Conservation (phyloP, 2,329 filamentous ascomycete genomes). For the Aspergillus niger region DNA sequence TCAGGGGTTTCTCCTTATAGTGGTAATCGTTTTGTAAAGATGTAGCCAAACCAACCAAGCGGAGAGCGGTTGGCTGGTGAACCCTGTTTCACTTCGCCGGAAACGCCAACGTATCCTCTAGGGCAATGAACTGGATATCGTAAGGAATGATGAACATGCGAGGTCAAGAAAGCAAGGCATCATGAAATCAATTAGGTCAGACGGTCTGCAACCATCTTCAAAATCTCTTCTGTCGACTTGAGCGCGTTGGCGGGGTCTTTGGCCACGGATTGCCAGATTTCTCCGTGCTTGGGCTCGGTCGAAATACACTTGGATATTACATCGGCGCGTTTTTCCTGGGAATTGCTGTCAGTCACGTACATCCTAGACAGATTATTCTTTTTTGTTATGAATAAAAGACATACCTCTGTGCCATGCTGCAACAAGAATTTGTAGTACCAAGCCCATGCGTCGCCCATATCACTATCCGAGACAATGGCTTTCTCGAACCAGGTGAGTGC, state of each 20-base stretch:
- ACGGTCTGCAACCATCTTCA: conserved; percentile 71
- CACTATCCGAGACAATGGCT: conserved; percentile 81
- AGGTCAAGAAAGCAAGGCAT: not conserved
- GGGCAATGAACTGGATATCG: not conserved
- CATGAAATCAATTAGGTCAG: conserved; percentile 15
- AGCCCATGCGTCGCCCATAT: conserved; percentile 91
- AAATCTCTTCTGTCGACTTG: conserved; percentile 74
- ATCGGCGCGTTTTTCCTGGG: conserved; percentile 78
- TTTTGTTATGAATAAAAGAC: conserved; percentile 22
- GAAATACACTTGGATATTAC: conserved; percentile 77
- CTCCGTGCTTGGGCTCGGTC: conserved; percentile 88
- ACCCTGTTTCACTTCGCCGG: not conserved
- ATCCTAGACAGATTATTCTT: conserved; percentile 3
- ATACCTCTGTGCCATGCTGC: conserved; percentile 82
- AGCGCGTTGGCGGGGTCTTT: conserved; percentile 83
- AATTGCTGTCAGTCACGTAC: conserved; percentile 4
- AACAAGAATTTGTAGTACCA: conserved; percentile 95
- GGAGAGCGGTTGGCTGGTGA: too few relatives aligned
- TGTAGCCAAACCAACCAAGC: too few relatives aligned
- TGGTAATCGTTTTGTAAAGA: too few relatives aligned
- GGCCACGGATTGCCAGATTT: conserved; percentile 81
- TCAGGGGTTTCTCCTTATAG: too few relatives aligned
- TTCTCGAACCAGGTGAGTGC: conserved; percentile 98
- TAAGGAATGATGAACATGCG: not conserved
- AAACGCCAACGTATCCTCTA: not conserved